A percentile compares a stretch with the other conserved stretches of the same genome.
phyloP scores from a whole-genome alignment of 148 eudicot genomes.

The Euryodendron excelsum region DNA sequence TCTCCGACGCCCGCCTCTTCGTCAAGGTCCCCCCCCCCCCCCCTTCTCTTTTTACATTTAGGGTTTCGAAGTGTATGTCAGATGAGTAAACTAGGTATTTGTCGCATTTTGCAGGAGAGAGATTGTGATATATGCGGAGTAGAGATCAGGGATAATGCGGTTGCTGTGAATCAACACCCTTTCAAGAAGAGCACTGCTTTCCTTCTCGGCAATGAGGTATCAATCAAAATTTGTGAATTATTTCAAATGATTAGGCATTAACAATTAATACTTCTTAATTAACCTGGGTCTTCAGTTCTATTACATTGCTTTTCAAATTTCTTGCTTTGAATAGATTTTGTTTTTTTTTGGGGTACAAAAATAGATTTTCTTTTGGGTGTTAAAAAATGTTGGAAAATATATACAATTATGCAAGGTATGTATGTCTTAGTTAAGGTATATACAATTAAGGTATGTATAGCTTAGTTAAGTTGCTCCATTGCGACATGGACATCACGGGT shows the following conservation, averaged over 20 bases:
- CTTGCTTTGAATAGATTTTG: background rate
- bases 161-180: conserved; percentile 75
- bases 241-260: background rate
- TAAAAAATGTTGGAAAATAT: no score
- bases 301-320: background rate
- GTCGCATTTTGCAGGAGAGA: conserved; percentile 51
- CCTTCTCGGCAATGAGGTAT: conserved; percentile 93
- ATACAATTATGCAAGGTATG: no score
- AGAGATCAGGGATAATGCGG: conserved; percentile 75
- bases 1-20: conserved; percentile 63
- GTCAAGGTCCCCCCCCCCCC: conserved; percentile 51
- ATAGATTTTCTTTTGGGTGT: no score
- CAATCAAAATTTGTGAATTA: background rate
- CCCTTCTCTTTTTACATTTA: background rate
- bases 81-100: background rate
- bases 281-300: no score
- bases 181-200: conserved; percentile 84
- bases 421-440: no score
- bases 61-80: background rate
- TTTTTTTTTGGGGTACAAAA: no score
- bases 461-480: no score
- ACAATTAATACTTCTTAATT: background rate
- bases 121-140: conserved; percentile 96
- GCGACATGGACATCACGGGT: no score
- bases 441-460: no score